Conservation (phyloP, 192 early-diverging fungal species). For the Backusella circina region DNA sequence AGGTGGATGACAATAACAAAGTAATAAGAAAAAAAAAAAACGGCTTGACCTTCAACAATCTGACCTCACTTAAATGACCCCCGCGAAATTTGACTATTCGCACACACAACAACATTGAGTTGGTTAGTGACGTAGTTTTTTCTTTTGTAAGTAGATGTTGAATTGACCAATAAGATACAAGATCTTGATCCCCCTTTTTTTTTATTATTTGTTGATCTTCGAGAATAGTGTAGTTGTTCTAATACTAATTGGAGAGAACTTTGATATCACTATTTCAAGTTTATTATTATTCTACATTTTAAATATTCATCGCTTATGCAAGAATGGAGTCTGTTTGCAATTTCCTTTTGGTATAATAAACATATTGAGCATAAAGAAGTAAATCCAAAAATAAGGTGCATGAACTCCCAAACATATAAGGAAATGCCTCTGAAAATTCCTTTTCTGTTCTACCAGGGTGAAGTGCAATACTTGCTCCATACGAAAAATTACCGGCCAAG, state of each 20-base stretch:
- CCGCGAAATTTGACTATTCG: neutral
- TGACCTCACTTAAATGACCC: neutral
- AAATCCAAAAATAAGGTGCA: constrained; percentile 67
- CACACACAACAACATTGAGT: neutral
- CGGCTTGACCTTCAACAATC: neutral
- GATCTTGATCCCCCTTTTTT: neutral
- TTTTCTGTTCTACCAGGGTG: constrained; percentile 23
- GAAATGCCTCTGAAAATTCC: constrained; percentile 28
- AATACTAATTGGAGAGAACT: too few relatives aligned
- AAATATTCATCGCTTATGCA: too few relatives aligned
- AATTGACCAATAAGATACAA: neutral
- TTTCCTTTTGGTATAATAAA: neutral
- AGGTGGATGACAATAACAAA: neutral
- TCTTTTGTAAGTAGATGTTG: neutral
- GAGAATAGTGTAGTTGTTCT: too few relatives aligned
- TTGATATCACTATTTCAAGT: too few relatives aligned
- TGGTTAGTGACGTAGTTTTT: neutral
- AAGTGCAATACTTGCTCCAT: constrained; percentile 46
- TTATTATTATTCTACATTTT: too few relatives aligned
- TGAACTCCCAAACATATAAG: constrained; percentile 59
- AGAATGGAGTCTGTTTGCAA: neutral
- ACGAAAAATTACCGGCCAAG: constrained; percentile 63
- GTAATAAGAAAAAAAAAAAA: neutral
- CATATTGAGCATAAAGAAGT: constrained; percentile 44
- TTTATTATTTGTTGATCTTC: too few relatives aligned